These are phyloP conservation scores for Schizophyllum amplum DNA, from an alignment of 1,284 basidiomycete genomes.

Conservation along the genomic window DNA sequence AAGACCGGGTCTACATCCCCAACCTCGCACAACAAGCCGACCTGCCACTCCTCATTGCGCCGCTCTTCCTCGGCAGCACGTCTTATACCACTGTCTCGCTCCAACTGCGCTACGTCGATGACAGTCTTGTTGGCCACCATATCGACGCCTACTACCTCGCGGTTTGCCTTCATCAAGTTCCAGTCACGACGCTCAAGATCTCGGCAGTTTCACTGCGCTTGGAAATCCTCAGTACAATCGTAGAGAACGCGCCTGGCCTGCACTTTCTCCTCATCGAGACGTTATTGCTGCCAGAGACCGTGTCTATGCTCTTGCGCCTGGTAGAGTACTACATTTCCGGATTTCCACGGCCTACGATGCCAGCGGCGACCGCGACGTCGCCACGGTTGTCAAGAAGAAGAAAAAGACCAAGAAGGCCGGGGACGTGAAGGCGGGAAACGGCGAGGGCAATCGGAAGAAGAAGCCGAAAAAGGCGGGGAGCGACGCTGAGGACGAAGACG, in stretches of 20 bases:
- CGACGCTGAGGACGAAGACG: conserved; percentile 25
- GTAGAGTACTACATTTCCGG: neutral
- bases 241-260: neutral
- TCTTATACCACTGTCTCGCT: neutral
- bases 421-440: too few relatives aligned
- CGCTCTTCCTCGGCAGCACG: neutral
- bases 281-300: neutral
- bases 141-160: neutral
- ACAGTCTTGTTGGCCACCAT: neutral
- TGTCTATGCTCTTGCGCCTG: neutral
- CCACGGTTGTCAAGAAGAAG: conserved; percentile 37
- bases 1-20: neutral
- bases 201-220: neutral
- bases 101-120: neutral
- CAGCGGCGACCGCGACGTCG: conserved; percentile 60
- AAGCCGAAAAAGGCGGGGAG: conserved; percentile 18
- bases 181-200: neutral
- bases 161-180: neutral
- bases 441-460: conserved; percentile 18
- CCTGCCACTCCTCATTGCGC: neutral
- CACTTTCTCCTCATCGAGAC: neutral
- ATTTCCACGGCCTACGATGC: conserved; percentile 72
- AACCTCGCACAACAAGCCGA: neutral
- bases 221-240: neutral
- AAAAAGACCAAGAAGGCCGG: conserved; percentile 21